Percentiles rank a stretch among this genome's conserved stretches.
phyloP scores from a whole-genome alignment of 2,329 filamentous ascomycete genomes.

The Karstenula rhodostoma region DNA sequence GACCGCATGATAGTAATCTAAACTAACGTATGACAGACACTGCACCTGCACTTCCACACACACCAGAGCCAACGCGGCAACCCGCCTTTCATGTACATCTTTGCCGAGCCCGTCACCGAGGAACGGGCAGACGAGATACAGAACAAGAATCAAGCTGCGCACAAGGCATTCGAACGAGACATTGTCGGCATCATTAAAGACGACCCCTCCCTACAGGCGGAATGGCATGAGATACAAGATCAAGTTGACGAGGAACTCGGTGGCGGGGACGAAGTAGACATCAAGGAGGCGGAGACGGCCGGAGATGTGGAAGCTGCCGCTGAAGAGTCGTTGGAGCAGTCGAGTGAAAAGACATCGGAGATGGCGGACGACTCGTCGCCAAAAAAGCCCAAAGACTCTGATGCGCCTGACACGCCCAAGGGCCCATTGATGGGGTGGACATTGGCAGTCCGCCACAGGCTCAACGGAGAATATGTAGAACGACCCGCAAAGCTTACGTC shows the following conservation, averaged over 20 bases:
- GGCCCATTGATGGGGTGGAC: conserved; percentile 71
- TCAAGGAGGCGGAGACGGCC: conserved; percentile 25
- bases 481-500: conserved; percentile 64
- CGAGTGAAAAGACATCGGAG: conserved; percentile 7
- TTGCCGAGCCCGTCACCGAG: conserved; percentile 82
- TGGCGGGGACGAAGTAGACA: conserved; percentile 32
- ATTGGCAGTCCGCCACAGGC: conserved; percentile 74
- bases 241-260: conserved; percentile 43
- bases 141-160: conserved; percentile 66
- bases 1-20: neutral
- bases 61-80: conserved; percentile 56
- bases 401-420: conserved; percentile 7
- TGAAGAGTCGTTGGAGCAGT: conserved; percentile 6
- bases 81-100: conserved; percentile 82
- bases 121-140: conserved; percentile 79
- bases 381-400: conserved; percentile 16
- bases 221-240: conserved; percentile 43
- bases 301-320: conserved; percentile 7
- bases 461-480: conserved; percentile 70
- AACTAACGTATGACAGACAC: conserved; percentile 56
- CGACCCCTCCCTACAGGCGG: conserved; percentile 38
- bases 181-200: conserved; percentile 58
- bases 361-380: neutral
- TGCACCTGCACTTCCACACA: conserved; percentile 85
- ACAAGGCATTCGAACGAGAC: conserved; percentile 73